phyloP scores from a whole-genome alignment of 2,329 filamentous ascomycete species.

The Nothophoma quercina region DNA sequence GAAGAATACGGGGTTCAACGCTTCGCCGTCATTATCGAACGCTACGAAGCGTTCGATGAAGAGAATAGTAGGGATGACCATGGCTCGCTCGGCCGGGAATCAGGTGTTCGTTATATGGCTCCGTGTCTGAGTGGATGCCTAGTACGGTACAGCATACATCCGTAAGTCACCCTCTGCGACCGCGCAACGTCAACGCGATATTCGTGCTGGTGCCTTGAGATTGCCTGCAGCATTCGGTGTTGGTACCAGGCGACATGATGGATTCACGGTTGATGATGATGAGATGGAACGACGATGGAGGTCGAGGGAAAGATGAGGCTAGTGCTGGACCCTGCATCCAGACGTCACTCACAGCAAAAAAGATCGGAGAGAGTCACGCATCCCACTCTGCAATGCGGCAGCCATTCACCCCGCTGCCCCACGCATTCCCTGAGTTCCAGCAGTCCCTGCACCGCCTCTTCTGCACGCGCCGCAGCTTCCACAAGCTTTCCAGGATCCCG shows the following conservation, averaged over 20 bases:
- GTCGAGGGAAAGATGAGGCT: too few species aligned
- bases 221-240: too few species aligned
- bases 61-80: neutral
- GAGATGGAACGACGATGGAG: neutral
- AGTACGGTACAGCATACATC: neutral
- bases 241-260: too few species aligned
- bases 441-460: slow-evolving; percentile 37
- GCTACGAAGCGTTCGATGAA: neutral
- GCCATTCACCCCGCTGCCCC: slow-evolving; percentile 30
- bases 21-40: neutral
- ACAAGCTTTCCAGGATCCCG: slow-evolving; percentile 45
- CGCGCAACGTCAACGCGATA: neutral
- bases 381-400: slow-evolving; percentile 37
- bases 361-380: slow-evolving; percentile 33
- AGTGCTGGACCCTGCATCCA: slow-evolving; percentile 29
- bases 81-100: neutral
- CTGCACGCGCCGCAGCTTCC: slow-evolving; percentile 38
- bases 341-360: too few species aligned
- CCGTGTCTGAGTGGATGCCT: neutral
- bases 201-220: neutral
- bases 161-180: neutral
- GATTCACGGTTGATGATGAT: too few species aligned
- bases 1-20: neutral
- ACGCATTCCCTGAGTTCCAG: slow-evolving; percentile 39
- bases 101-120: neutral